phyloP scores from a whole-genome alignment of 2,329 filamentous ascomycete genomes.

The Amphichorda felina region DNA sequence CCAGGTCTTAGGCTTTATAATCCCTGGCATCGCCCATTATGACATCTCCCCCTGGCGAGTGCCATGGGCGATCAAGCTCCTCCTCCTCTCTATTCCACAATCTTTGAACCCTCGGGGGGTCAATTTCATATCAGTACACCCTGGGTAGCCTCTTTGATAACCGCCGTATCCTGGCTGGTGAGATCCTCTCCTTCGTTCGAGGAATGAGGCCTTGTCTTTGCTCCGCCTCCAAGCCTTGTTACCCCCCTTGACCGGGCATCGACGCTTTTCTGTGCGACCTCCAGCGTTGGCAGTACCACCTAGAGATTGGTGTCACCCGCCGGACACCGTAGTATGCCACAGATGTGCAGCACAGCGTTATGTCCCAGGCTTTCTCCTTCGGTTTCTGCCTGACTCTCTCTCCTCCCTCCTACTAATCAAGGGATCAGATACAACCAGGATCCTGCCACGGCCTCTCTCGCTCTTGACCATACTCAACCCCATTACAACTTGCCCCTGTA shows the following conservation, averaged over 20 bases:
- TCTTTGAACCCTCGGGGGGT: too few relatives aligned
- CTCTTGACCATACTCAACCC: conserved; percentile 40
- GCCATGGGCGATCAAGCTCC: too few relatives aligned
- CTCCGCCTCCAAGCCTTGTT: too few relatives aligned
- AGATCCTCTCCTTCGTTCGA: too few relatives aligned
- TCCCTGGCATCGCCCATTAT: not conserved
- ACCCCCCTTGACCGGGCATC: not conserved
- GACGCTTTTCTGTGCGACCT: conserved; percentile 24
- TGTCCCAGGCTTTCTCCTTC: conserved; percentile 14
- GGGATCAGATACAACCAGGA: conserved; percentile 41
- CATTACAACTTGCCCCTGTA: conserved; percentile 34
- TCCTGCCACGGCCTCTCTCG: conserved; percentile 36
- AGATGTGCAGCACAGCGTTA: conserved; percentile 23
- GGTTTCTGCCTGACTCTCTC: conserved; percentile 4
- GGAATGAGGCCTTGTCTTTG: not conserved
- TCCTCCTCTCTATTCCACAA: too few relatives aligned
- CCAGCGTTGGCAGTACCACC: conserved; percentile 32
- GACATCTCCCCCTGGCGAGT: not conserved
- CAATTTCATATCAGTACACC: too few relatives aligned
- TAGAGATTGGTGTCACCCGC: conserved; percentile 15
- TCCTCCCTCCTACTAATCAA: conserved; percentile 12
- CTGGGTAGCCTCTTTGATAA: too few relatives aligned
- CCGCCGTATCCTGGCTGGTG: too few relatives aligned
- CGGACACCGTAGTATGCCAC: conserved; percentile 17
- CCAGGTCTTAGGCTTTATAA: not conserved